Base-by-base conservation (phyloP, 257 asterid genomes). In the Plantago major region DNA sequence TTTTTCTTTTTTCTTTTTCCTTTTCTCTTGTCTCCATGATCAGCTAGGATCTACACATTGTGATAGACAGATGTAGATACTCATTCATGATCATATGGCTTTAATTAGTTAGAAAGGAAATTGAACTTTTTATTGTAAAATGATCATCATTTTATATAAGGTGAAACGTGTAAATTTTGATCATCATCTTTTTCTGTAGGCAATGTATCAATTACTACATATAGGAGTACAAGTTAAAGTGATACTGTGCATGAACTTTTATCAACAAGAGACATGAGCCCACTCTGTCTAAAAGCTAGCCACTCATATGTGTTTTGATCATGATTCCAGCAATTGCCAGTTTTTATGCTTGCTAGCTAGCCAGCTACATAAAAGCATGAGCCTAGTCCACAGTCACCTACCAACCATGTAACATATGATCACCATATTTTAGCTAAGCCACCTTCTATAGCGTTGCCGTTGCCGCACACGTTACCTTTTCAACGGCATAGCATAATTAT, bases 271-370 rank as follows among this genome's bases (percentile, higher is more conserved):
- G 30, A 22, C 11, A 26, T 28, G 87, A 73, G 86, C 86, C 95
- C 97, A 80, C 89, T 52, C 74, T 69, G 71, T 53, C 74, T 61
- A 60, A 82, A 80, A 55, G 51, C 77, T 51, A 68, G 67, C 64
- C 42, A 53, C 58, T 26, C 58, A 33, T 33, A 33, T 33, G 40
- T 33, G 69, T 68, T 49, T 60, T 49, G 42, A 85, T 88, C 70
- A 85, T 85, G 90, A 77, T 66, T 82, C 89, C 94, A 82, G 91
- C 94, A 74, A 82, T 82, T 80, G 82, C 95, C 95, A 89, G 86
- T 80, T 78, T 75, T 85, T 67, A 74, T 63, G 42, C 33, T 40
- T 15, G 33, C 60, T 3, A 12, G 33, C 42, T 15, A 13, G 40
- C 46, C 26, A 37, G 42, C 46, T 56, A 42, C n/a, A 74, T 53